Evolutionary conservation across 75 land plant genomes (phyloP), one percentile per base, ranked within the genome.

Genomic region (Sequoiadendron giganteum): DNA sequence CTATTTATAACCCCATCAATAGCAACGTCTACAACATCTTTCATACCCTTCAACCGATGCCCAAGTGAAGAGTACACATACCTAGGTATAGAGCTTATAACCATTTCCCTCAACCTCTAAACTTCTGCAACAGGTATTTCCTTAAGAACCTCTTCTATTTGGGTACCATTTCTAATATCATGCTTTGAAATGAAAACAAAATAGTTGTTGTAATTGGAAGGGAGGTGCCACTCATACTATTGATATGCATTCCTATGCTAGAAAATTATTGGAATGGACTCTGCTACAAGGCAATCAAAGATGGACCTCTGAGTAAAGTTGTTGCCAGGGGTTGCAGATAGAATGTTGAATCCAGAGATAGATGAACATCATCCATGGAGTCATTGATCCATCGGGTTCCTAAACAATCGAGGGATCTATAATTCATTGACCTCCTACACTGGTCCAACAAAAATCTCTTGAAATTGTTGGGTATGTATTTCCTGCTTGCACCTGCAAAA

Each of bases 281-380:
- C 97, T 36, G 94, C 94, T 42, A 96, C 73, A 89, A 96, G 91
- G 90, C 95, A 95, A 86, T 96, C 97, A 89, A 95, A 96, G 21
- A 92, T 91, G n/a, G 97, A 96, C 86, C 94, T 86, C 40, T 95
- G 85, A 6, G 97, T 96, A 91, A 89, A 94, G 87, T 93, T 94
- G 76, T 95, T 96, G 4, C 97, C 97, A 2, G 93, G 47, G 97
- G 97, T 90, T 96, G 97, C 38, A 96, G 78, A 82, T 96, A 96
- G 86, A 96, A 96, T 5, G 86, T 88, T 13, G 97, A 93, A 70
- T 86, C 92, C 42, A 96, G 86, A 70, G 95, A 96, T 38, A 93
- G 86, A 56, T 90, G 90, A 21, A 95, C 86, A 34, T 76, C 86
- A 16, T 90, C 87, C 56, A 85, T 87, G 84, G 88, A 87, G 15